A percentile compares a stretch with the other conserved stretches of the same genome.
Conservation (phyloP, 2,329 filamentous ascomycete genomes). For the Xylaria sp. region DNA sequence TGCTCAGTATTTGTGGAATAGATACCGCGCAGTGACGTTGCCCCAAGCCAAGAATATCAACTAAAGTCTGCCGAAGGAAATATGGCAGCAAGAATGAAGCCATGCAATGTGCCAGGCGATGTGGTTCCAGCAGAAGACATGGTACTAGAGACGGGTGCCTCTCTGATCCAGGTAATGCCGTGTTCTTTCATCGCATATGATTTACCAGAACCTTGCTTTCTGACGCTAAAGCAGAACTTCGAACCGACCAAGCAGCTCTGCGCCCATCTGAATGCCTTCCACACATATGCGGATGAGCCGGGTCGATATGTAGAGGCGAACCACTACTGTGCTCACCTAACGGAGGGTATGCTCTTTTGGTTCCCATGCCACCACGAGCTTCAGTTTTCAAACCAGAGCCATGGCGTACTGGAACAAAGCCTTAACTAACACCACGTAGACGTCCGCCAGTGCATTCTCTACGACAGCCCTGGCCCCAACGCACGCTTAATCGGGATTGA, state of each 20-base stretch:
- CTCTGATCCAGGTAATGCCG: constrained; percentile 62
- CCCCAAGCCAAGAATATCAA: neutral
- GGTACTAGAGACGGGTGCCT: constrained; percentile 69
- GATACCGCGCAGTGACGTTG: too few species aligned
- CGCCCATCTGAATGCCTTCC: constrained; percentile 87
- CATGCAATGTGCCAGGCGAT: constrained; percentile 56
- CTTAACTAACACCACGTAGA: constrained; percentile 56
- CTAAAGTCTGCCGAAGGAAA: neutral
- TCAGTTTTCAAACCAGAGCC: neutral
- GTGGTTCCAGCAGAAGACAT: constrained; percentile 65
- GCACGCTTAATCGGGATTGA: constrained; percentile 85
- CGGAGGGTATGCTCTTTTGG: constrained; percentile 56
- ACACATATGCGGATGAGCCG: constrained; percentile 80
- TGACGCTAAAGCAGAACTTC: constrained; percentile 63
- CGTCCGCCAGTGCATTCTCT: constrained; percentile 85
- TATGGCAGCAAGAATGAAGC: constrained; percentile 32
- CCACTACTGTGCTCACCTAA: constrained; percentile 85
- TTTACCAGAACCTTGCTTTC: constrained; percentile 3
- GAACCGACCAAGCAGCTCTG: constrained; percentile 78
- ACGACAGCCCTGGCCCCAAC: constrained; percentile 73
- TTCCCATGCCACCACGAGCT: neutral
- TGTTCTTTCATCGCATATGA: neutral
- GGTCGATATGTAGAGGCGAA: constrained; percentile 78
- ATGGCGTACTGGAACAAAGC: neutral
- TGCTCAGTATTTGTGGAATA: neutral